Conservation (phyloP, 495 filamentous ascomycete species). For the Hypoxylon subgilvum region DNA sequence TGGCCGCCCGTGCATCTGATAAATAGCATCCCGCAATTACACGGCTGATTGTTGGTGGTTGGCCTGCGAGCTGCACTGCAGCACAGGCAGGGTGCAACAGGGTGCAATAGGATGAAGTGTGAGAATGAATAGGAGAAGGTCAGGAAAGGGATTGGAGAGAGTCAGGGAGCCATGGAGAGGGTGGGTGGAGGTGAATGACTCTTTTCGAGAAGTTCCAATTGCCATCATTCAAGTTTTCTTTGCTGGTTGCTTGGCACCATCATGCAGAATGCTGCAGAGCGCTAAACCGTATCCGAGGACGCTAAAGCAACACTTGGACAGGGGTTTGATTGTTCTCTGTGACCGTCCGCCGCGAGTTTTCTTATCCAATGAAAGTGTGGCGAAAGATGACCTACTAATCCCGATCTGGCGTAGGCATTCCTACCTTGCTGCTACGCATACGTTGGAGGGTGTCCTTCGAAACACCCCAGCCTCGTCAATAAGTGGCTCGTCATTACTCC, state of each 20-base stretch:
- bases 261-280: too few relatives aligned
- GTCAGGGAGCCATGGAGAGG: not conserved
- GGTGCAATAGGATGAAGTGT: not conserved
- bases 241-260: conserved; percentile 8
- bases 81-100: too few relatives aligned
- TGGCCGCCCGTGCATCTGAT: conserved; percentile 16
- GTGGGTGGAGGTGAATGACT: conserved; percentile 19
- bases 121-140: not conserved
- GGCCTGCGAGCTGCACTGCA: conserved; percentile 7
- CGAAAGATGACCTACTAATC: not conserved
- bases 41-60: conserved; percentile 14
- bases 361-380: conserved; percentile 2
- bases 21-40: conserved; percentile 10
- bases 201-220: conserved; percentile 18
- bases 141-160: conserved; percentile 1
- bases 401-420: not conserved
- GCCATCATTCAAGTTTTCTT: conserved; percentile 24
- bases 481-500: conserved; percentile 20
- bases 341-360: conserved; percentile 1
- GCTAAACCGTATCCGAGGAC: not conserved
- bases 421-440: not conserved
- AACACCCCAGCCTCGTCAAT: conserved; percentile 24
- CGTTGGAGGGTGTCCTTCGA: conserved; percentile 14
- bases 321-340: conserved; percentile 4
- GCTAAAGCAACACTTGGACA: not conserved